phyloP scores from a whole-genome alignment of 495 filamentous ascomycete species.

The Penicillium longicatenatum region DNA sequence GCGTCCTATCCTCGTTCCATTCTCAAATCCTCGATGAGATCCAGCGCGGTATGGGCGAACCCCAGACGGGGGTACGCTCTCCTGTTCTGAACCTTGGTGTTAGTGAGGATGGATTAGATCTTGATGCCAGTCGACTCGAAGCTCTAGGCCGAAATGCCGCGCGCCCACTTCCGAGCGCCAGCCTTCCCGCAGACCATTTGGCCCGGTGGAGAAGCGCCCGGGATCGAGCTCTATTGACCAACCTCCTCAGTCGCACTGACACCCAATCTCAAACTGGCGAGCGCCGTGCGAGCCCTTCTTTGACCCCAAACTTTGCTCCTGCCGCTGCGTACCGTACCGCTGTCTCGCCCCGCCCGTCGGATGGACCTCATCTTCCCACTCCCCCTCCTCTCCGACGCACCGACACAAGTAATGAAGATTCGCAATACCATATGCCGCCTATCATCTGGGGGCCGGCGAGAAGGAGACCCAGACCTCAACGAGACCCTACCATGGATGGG shows the following conservation, averaged over 20 bases:
- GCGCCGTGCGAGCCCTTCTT: constrained; percentile 17
- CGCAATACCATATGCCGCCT: constrained; percentile 3
- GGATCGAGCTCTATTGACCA: constrained; percentile 22
- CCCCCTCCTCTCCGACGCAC: constrained; percentile 19
- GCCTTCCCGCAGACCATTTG: constrained; percentile 15
- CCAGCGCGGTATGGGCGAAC: constrained; percentile 36
- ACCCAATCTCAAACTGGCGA: neutral
- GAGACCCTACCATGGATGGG: constrained; percentile 58
- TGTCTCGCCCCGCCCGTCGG: constrained; percentile 27
- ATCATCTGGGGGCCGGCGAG: no score
- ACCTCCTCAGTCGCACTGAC: constrained; percentile 28
- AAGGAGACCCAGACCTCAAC: constrained; percentile 17
- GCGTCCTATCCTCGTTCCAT: constrained; percentile 35
- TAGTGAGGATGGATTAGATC: constrained; percentile 37
- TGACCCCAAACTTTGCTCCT: constrained; percentile 51
- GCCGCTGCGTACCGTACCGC: constrained; percentile 38
- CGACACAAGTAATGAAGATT: constrained; percentile 24
- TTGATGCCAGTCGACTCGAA: constrained; percentile 37
- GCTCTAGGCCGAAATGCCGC: constrained; percentile 17
- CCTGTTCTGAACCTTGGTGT: constrained; percentile 31
- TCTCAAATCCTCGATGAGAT: constrained; percentile 49
- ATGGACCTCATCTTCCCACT: constrained; percentile 27
- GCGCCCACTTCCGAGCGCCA: constrained; percentile 28
- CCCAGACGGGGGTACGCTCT: constrained; percentile 31
- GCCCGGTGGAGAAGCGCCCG: constrained; percentile 33